phyloP scores from a whole-genome alignment of 345 rosid species.

The Litchi chinensis region DNA sequence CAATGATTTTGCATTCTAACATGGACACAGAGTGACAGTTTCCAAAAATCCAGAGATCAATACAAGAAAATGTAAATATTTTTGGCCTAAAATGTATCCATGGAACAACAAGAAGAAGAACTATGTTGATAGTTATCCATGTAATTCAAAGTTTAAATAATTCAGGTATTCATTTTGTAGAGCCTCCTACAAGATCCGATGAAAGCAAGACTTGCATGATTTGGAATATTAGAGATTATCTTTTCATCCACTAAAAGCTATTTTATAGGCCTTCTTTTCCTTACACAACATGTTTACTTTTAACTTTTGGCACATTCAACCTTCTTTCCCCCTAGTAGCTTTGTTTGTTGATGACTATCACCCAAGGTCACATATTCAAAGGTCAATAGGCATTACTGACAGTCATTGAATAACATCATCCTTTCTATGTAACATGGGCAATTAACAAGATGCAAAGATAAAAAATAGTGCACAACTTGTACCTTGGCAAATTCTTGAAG shows the following conservation, averaged over 20 bases:
- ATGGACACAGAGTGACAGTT: background rate
- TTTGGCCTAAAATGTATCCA: background rate
- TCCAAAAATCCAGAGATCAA: background rate
- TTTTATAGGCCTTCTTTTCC: background rate
- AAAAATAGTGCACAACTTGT: conserved; percentile 12
- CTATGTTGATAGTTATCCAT: background rate
- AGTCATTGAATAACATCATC: background rate
- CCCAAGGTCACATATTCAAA: background rate
- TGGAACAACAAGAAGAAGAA: background rate
- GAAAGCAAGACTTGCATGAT: background rate
- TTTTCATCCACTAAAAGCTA: background rate
- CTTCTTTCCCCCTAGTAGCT: background rate
- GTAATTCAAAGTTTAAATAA: background rate
- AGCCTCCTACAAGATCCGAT: background rate
- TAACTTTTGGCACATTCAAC: background rate
- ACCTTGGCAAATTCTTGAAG: conserved; percentile 91
- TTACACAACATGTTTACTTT: background rate
- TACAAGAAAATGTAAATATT: background rate
- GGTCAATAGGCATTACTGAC: background rate
- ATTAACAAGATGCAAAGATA: background rate
- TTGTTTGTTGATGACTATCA: background rate
- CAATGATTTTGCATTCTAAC: background rate
- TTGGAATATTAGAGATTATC: background rate
- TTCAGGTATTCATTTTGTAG: background rate
- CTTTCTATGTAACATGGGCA: background rate